Evolutionary conservation across 345 rosid genomes (phyloP).

Genomic region (Balakata baccata): DNA sequence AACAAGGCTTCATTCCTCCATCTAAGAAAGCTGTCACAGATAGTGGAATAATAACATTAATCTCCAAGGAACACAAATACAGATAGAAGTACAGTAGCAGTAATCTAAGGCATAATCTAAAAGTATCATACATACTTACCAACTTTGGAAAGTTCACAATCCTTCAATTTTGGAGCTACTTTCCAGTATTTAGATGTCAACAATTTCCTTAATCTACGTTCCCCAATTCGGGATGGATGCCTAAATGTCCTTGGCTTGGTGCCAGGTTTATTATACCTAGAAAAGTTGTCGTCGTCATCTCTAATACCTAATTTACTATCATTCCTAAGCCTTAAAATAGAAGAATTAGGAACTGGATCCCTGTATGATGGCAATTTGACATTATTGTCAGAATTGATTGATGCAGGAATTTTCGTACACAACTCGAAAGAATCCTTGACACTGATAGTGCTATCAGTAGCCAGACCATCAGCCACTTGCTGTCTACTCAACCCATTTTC

Average conservation of each 20-base stretch:
- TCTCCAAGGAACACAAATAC: neutral
- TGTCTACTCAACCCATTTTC: slow-evolving; percentile 30
- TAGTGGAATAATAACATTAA: slow-evolving; percentile 8
- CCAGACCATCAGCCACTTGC: slow-evolving; percentile 28
- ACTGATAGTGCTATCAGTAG: slow-evolving; percentile 18
- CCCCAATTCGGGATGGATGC: slow-evolving; percentile 57
- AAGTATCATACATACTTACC: slow-evolving; percentile 44
- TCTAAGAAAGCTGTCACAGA: slow-evolving; percentile 37
- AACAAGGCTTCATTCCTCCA: slow-evolving; percentile 47
- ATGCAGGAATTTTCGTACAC: slow-evolving; percentile 32
- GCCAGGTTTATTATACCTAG: slow-evolving; percentile 52
- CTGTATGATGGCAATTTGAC: slow-evolving; percentile 32
- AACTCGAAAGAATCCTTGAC: slow-evolving; percentile 40
- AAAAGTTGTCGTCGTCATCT: slow-evolving; percentile 69
- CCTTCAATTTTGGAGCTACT: slow-evolving; percentile 54
- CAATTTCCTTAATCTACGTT: slow-evolving; percentile 58
- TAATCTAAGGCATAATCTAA: slow-evolving; percentile 4
- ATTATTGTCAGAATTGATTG: slow-evolving; percentile 34
- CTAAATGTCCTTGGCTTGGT: slow-evolving; percentile 50
- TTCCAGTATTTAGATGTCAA: slow-evolving; percentile 62
- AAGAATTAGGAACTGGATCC: slow-evolving; percentile 33
- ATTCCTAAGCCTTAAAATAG: slow-evolving; percentile 49
- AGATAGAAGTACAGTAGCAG: neutral
- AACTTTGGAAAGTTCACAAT: slow-evolving; percentile 48
- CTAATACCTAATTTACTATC: slow-evolving; percentile 51